Conservation (phyloP, 2,329 filamentous ascomycete genomes). For the Macroventuria anomochaeta region DNA sequence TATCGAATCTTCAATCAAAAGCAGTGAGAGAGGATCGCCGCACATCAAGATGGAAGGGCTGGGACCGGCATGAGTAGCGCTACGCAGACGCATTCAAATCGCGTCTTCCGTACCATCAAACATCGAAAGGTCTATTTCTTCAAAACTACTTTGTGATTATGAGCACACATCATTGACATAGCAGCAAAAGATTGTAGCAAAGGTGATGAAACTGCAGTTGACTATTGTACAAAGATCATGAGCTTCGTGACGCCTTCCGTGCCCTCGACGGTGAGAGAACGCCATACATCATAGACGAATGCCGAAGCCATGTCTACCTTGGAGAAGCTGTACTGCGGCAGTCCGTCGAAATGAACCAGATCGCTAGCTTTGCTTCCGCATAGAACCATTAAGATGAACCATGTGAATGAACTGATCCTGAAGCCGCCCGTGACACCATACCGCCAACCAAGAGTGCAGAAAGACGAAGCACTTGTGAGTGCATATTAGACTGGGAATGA, state of each 20-base stretch:
- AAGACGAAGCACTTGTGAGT: constrained; percentile 21
- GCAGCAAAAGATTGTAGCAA: constrained; percentile 20
- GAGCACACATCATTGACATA: not conserved
- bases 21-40: not conserved
- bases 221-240: constrained; percentile 49
- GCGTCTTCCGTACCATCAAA: not conserved
- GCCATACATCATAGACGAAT: constrained; percentile 43
- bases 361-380: constrained; percentile 35
- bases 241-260: constrained; percentile 45
- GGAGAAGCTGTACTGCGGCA: constrained; percentile 36
- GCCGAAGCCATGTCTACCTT: constrained; percentile 28
- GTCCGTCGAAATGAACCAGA: constrained; percentile 31
- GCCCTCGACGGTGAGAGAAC: constrained; percentile 32
- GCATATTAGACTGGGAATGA: constrained; percentile 18
- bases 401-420: constrained; percentile 35
- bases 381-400: constrained; percentile 35
- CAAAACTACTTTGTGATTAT: too few relatives aligned
- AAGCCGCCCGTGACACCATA: constrained; percentile 34
- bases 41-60: not conserved
- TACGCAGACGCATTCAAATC: constrained; percentile 20
- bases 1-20: too few relatives aligned
- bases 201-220: constrained; percentile 44
- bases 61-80: constrained; percentile 33
- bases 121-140: too few relatives aligned
- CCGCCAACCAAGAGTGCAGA: constrained; percentile 25